These are phyloP conservation scores for Spiraea crenata DNA, from an alignment of 331 rosid genomes.

Conservation along the genomic window DNA sequence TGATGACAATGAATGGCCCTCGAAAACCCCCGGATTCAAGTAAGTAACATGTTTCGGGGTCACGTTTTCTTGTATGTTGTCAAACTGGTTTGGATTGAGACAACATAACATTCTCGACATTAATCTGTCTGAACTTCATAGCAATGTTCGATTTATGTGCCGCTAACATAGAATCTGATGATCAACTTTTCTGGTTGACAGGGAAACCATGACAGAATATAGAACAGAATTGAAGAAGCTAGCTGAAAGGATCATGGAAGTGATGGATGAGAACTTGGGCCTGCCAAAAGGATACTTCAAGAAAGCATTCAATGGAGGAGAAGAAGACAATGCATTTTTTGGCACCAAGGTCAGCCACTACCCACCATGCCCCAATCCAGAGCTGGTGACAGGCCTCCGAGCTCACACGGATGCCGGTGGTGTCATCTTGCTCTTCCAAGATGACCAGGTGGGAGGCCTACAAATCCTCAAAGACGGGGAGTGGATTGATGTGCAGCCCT, in stretches of 20 bases:
- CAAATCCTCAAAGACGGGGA: constrained; percentile 83
- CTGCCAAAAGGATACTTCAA: constrained; percentile 64
- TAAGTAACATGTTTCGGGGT: constrained; percentile 18
- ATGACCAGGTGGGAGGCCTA: constrained; percentile 85
- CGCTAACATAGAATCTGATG: constrained; percentile 8
- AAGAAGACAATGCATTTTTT: constrained; percentile 60
- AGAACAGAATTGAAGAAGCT: constrained; percentile 64
- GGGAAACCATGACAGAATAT: constrained; percentile 83
- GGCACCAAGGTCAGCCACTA: constrained; percentile 99
- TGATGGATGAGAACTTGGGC: constrained; percentile 90
- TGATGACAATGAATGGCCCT: constrained; percentile 76
- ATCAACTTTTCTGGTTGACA: constrained; percentile 29
- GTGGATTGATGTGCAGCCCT: constrained; percentile 88
- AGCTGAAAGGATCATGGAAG: constrained; percentile 67
- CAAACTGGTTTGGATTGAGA: background rate
- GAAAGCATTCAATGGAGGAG: constrained; percentile 69
- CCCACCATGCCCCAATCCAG: constrained; percentile 88
- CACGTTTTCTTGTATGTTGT: background rate
- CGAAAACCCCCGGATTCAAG: constrained; percentile 74
- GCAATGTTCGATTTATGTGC: background rate
- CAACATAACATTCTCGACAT: background rate
- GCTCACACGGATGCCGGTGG: constrained; percentile 99
- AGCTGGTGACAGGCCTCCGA: constrained; percentile 77
- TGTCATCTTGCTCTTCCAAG: constrained; percentile 87
- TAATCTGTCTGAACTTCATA: background rate